phyloP scores from a whole-genome alignment of 306 rosid species.

The Cucumis cinereus region DNA sequence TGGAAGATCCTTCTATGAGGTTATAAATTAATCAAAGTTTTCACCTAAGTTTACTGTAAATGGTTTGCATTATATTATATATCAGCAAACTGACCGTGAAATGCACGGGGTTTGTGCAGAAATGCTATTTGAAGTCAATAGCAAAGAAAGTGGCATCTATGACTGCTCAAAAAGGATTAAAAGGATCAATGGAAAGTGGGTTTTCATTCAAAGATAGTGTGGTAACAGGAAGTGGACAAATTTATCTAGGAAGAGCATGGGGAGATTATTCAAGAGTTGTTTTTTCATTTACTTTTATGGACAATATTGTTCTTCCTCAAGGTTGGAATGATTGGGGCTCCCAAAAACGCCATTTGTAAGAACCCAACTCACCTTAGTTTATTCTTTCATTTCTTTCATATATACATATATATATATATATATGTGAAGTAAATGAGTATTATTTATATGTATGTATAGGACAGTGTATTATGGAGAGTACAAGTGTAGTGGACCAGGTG shows the following conservation, averaged over 20 bases:
- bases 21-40: not conserved
- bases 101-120: constrained; percentile 25
- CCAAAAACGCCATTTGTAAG: constrained; percentile 46
- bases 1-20: constrained; percentile 59
- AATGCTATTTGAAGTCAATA: constrained; percentile 39
- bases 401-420: too few species aligned
- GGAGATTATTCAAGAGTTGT: constrained; percentile 67
- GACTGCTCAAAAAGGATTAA: constrained; percentile 58
- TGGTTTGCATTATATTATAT: too few species aligned
- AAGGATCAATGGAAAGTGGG: constrained; percentile 47
- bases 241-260: constrained; percentile 79
- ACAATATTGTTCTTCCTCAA: constrained; percentile 35
- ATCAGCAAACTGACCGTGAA: too few species aligned
- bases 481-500: constrained; percentile 72
- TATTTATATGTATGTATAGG: constrained; percentile 11
- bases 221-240: constrained; percentile 42
- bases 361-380: not conserved
- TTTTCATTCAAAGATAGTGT: constrained; percentile 48
- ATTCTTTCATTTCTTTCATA: too few species aligned
- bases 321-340: constrained; percentile 77
- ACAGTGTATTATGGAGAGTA: constrained; percentile 62
- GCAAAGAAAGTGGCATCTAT: constrained; percentile 45
- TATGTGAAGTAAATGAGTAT: too few species aligned
- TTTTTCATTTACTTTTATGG: constrained; percentile 59
- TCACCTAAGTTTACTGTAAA: not conserved